Evolutionary conservation across 2,329 filamentous ascomycete genomes (phyloP).

Genomic region (Rosellinia necatrix): DNA sequence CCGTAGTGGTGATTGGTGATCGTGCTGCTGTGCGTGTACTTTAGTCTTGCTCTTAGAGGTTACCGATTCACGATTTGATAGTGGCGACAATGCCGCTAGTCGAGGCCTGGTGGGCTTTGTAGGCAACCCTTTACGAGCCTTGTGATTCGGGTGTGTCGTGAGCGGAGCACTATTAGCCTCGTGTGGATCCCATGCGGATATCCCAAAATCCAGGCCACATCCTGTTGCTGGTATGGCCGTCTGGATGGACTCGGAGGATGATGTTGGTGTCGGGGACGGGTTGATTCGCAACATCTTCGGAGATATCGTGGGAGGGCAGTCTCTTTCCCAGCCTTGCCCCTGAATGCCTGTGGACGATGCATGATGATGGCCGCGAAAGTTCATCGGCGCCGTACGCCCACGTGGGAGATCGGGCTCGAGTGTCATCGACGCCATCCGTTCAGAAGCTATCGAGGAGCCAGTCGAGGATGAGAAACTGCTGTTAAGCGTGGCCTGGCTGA

Average conservation of each 20-base stretch:
- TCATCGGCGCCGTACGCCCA: conserved; percentile 10
- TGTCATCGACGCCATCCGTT: conserved; percentile 37
- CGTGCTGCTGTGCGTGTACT: conserved; percentile 5
- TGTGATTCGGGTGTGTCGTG: conserved; percentile 23
- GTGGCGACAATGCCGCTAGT: conserved; percentile 4
- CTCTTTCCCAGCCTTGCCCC: conserved; percentile 23
- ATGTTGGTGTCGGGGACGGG: conserved; percentile 38
- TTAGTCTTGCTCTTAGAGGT: conserved; percentile 24
- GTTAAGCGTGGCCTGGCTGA: conserved; percentile 24
- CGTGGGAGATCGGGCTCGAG: conserved; percentile 26
- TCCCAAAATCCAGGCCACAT: conserved; percentile 28
- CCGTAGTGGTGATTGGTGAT: conserved; percentile 12
- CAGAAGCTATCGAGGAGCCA: conserved; percentile 34
- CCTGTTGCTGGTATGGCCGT: conserved; percentile 16
- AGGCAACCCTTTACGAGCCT: conserved; percentile 35
- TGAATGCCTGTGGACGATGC: conserved; percentile 4
- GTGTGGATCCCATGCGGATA: conserved; percentile 26
- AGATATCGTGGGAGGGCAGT: conserved; percentile 36
- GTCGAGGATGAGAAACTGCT: conserved; percentile 37
- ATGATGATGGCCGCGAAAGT: conserved; percentile 15
- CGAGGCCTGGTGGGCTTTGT: conserved; percentile 32
- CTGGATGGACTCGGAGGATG: conserved; percentile 36
- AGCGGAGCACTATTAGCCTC: conserved; percentile 18
- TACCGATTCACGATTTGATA: background rate
- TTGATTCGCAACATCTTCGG: conserved; percentile 38